Conservation (phyloP, 78 protist genomes). For the Isochrysis galbana region DNA sequence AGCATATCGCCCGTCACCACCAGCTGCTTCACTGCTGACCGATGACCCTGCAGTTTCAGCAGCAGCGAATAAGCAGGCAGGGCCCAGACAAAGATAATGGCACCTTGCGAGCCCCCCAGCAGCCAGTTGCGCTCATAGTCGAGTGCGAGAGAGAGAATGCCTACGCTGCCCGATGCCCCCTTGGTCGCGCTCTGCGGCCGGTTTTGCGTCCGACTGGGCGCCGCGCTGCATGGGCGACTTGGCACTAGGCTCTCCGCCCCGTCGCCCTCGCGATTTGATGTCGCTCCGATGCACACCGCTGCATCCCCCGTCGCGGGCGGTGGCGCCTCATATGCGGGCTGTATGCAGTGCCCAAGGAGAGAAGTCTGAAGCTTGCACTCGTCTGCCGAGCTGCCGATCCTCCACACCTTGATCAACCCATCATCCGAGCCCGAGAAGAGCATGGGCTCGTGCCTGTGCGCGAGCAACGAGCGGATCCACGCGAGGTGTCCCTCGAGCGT, state of each 20-base stretch:
- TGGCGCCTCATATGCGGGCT: no score
- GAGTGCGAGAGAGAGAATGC: neutral
- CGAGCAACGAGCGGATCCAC: neutral
- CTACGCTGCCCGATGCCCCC: no score
- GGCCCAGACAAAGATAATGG: neutral
- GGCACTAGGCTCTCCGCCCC: no score
- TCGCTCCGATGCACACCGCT: no score
- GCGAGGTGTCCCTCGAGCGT: neutral
- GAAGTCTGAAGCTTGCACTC: no score
- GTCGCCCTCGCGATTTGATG: no score
- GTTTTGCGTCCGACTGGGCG: no score
- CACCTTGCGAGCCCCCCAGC: neutral
- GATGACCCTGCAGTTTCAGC: neutral
- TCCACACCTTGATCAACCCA: neutral
- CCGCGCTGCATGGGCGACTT: no score
- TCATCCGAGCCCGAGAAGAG: constrained; percentile 22
- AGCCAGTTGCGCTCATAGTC: neutral
- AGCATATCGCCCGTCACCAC: neutral
- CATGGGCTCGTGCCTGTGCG: neutral
- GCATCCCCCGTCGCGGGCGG: no score
- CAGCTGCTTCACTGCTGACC: neutral
- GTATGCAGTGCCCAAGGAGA: no score
- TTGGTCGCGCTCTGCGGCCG: no score
- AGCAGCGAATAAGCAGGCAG: neutral
- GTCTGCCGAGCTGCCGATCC: no score